A percentile compares a stretch with the other conserved stretches of the same genome.
phyloP scores from a whole-genome alignment of 345 rosid genomes.

The Trapa bicornis region DNA sequence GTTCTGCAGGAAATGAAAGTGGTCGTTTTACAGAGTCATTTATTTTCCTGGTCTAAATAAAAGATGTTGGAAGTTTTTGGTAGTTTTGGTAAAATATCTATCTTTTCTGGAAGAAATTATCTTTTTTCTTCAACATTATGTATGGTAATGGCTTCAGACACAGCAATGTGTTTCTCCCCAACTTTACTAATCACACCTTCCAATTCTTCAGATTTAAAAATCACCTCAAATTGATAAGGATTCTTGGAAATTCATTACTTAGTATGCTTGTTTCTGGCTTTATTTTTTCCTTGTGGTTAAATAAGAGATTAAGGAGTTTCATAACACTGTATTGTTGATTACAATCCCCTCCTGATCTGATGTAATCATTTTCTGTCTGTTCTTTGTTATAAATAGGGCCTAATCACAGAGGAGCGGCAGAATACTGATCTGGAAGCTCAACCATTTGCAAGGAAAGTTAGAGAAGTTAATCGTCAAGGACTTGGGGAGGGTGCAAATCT shows the following conservation, averaged over 20 bases:
- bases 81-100: background rate
- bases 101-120: background rate
- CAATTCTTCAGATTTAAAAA: background rate
- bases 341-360: background rate
- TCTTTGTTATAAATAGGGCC: constrained; percentile 45
- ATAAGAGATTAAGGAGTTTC: background rate
- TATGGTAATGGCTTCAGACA: background rate
- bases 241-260: background rate
- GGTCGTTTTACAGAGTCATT: background rate
- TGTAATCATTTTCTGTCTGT: background rate
- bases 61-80: background rate
- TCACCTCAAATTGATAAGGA: background rate
- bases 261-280: background rate
- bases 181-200: background rate
- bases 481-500: constrained; percentile 78
- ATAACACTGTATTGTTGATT: background rate
- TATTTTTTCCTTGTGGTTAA: background rate
- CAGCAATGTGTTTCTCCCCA: too few species aligned
- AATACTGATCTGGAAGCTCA: constrained; percentile 63
- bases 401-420: constrained; percentile 75
- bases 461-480: constrained; percentile 81
- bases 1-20: background rate
- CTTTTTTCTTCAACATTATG: background rate
- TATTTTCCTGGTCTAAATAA: background rate
- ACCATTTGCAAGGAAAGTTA: constrained; percentile 74